Evolutionary conservation across 108 stramenopile genomes (phyloP).

Genomic region (Cyclostephanos invisitatus): DNA sequence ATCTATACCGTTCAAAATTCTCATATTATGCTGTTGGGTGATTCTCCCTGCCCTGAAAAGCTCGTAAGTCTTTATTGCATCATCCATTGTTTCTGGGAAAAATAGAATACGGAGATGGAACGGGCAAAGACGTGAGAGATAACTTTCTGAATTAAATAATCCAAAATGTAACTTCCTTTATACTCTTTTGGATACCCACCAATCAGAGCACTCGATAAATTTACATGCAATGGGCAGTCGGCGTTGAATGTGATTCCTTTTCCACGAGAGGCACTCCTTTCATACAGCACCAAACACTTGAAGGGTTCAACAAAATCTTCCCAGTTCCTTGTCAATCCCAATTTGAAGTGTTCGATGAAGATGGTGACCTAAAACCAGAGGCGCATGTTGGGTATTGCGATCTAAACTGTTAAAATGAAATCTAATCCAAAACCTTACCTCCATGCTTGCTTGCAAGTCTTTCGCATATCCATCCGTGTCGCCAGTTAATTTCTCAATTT

Average conservation of each 20-base stretch:
- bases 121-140: background rate
- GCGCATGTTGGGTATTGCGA: background rate
- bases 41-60: slow-evolving; percentile 23
- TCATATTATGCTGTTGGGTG: background rate
- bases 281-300: slow-evolving; percentile 61
- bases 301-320: slow-evolving; percentile 91
- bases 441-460: slow-evolving; percentile 35
- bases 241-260: slow-evolving; percentile 69
- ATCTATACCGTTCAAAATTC: background rate
- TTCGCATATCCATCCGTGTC: background rate
- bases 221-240: slow-evolving; percentile 81
- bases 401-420: background rate
- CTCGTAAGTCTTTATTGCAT: slow-evolving; percentile 64
- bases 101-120: background rate
- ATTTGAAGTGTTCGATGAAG: slow-evolving; percentile 95
- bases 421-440: slow-evolving; percentile 4
- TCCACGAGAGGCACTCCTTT: slow-evolving; percentile 64
- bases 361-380: slow-evolving; percentile 20
- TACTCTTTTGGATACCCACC: background rate
- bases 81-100: slow-evolving; percentile 65
- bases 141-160: no score
- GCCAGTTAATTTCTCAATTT: slow-evolving; percentile 12
- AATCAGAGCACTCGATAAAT: slow-evolving; percentile 81
- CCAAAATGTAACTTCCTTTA: no score
- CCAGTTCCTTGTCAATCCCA: slow-evolving; percentile 91